These are phyloP conservation scores for Solanum paucissectum DNA, from an alignment of 257 asterid genomes.

Conservation along the genomic window DNA sequence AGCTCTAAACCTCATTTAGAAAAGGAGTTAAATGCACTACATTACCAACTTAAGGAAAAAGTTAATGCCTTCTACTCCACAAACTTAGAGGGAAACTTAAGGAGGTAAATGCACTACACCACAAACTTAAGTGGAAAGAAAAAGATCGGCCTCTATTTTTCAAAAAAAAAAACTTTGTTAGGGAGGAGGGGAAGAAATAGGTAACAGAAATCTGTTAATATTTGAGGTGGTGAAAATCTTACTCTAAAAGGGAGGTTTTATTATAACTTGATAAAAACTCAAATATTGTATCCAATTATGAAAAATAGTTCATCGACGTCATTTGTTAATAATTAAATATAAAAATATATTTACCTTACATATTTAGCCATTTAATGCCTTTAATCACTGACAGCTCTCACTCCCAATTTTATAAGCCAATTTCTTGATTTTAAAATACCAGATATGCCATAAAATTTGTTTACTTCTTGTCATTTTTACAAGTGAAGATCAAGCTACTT, in stretches of 20 bases:
- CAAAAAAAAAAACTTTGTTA: neutral
- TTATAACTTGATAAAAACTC: neutral
- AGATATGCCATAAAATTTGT: neutral
- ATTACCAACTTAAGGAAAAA: neutral
- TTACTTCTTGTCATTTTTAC: neutral
- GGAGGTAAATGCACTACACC: neutral
- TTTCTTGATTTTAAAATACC: neutral
- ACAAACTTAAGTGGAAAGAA: neutral
- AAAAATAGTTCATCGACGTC: neutral
- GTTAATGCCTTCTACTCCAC: neutral
- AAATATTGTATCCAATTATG: neutral
- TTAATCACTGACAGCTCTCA: neutral
- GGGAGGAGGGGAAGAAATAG: neutral
- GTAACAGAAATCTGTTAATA: neutral
- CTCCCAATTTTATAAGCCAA: neutral
- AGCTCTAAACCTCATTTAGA: neutral
- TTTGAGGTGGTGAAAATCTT: neutral
- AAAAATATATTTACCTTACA: neutral
- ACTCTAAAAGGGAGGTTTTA: neutral
- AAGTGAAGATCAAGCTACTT: neutral
- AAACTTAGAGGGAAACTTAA: neutral
- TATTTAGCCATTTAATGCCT: neutral
- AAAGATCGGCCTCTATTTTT: neutral
- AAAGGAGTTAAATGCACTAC: neutral
- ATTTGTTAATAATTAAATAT: neutral